Evolutionary conservation across 1,284 basidiomycete species (phyloP), one percentile per base, ranked within the genome.

Genomic region (Blastosporella zonata): DNA sequence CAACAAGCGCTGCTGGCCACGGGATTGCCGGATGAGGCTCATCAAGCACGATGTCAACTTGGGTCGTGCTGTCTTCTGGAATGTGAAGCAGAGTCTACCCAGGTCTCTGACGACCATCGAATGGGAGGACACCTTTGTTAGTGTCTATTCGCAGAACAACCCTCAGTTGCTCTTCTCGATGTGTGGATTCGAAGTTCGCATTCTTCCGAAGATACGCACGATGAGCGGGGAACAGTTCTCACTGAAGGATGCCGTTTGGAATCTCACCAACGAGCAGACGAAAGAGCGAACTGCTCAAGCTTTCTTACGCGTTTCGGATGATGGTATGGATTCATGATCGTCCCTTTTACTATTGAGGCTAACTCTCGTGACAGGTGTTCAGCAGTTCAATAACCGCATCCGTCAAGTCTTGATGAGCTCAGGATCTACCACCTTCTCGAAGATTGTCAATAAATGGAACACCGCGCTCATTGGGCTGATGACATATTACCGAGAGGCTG

Each of bases 371-470:
- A 34, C 58, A 83, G 89, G 90, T 58, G 91, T 99, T 41, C 90
- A 96, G 62, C 87, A 91, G 62, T 97, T 97, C 77, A 94, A 95
- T 72, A 97, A 97, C 69, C 81, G 93, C 43, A 96, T 98, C 57
- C 82, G 96, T 47, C 96, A 98, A 68, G 90, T 99, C 15, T 73
- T 99, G 55, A 99, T 99, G 97, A 94, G 93, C 59, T 98, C 97
- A 1, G 97, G 97, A 52, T 96, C 94, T 0, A 96, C 96, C 0
- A 98, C 97, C 0, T 99, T 99, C 80, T 93, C 92, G 54, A 99
- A 99, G 79, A 97, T 99, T 61, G 90, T 98, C 64, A 99, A 99
- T 77, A 98, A 98, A 73, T 97, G 94, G 94, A 98, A 97, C 68
- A 96, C 94, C 2, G 91, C 92, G 8, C 80, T 96, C 46, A 96